Evolutionary conservation across 2,329 filamentous ascomycete genomes (phyloP), one percentile per base, ranked within the genome.

Genomic region (Mollisia scopiformis): DNA sequence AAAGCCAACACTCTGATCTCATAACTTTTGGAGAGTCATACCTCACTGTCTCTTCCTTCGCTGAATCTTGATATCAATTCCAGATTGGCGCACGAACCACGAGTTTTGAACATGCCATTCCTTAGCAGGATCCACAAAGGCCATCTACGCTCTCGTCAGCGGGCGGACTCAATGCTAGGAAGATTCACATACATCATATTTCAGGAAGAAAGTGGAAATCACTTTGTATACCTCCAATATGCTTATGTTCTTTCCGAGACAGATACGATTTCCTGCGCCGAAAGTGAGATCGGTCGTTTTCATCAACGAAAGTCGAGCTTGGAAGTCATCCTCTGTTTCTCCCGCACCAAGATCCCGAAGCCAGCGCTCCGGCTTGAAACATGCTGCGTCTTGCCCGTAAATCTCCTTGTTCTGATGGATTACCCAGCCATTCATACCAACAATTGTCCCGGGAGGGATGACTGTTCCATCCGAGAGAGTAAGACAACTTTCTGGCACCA

Each of bases 361-460:
- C 82, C 82, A 86, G 3, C 83, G 76, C 43, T 84, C 85, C 0
- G 86, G 86, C 21, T 84, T 82, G 77, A 89, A 89, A 19, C 81
- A 75, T 13, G 77, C 74, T 0, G 86, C 85, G 62, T 88, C 85
- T 0, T 77, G 70, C 2, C 87, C 87, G 86, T 86, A 89, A 5
- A 86, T 73, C 3, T 79, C 75, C 30, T 75, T 77, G 52, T 77
- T 79, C 1, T 78, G 79, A 70, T 88, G 88, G 1, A 76, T 67
- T 2, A 80, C 74, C 59, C 74, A 79, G 0, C 76, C 73, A 47
- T 77, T 80, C 59, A 80, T 76, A 6, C 78, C 78, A 0, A 80
- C 74, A 65, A 83, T 77, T 3, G 83, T 81, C 70, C 80, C 80
- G 0, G 84, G 80, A 1, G 77, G 71, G 27, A 89, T 74, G 41